phyloP scores from a whole-genome alignment of 257 asterid genomes.

The Salvia splendens region DNA sequence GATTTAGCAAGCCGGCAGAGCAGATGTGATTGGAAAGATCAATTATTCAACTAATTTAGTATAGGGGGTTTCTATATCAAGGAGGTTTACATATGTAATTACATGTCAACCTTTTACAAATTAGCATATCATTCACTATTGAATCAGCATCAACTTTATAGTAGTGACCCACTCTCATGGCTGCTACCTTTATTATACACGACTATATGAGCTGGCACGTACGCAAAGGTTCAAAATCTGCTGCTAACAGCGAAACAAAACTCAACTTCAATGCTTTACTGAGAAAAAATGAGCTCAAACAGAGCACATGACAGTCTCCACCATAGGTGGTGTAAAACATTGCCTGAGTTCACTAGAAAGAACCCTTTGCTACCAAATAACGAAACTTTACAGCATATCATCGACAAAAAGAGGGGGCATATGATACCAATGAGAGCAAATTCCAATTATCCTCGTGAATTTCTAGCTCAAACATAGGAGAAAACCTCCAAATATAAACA shows the following conservation, averaged over 20 bases:
- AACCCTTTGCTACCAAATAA: background rate
- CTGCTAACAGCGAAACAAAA: slow-evolving; percentile 5
- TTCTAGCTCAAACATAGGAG: background rate
- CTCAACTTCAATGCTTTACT: background rate
- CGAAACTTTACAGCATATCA: background rate
- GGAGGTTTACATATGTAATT: background rate
- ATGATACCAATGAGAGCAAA: background rate
- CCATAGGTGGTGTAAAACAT: background rate
- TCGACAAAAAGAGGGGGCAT: slow-evolving; percentile 2
- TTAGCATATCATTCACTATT: slow-evolving; percentile 3
- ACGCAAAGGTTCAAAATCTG: background rate
- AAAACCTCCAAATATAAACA: background rate
- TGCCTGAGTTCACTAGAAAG: background rate
- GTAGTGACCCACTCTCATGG: background rate
- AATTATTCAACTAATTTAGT: background rate
- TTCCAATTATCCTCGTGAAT: background rate
- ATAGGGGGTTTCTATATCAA: background rate
- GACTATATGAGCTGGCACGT: background rate
- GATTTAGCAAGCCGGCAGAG: background rate
- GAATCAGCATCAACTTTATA: slow-evolving; percentile 3
- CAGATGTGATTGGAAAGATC: background rate
- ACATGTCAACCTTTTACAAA: background rate
- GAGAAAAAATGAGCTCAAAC: background rate
- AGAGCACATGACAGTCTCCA: background rate
- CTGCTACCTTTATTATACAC: background rate